Evolutionary conservation across 1,284 basidiomycete species (phyloP).

Genomic region (Porodaedalea pini): DNA sequence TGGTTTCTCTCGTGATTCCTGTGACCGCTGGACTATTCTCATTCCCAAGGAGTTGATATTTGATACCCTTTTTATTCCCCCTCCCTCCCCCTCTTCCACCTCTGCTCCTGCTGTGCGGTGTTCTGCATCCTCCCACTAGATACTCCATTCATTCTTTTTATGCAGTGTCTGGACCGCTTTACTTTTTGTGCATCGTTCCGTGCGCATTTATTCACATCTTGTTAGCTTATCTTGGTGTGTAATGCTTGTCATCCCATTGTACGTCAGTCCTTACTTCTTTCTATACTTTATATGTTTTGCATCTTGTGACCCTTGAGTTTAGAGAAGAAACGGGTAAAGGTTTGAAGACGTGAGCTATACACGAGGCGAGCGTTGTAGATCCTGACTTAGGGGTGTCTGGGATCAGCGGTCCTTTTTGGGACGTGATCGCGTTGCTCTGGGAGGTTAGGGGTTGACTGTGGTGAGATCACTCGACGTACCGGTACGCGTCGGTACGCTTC

Average conservation of each 20-base stretch:
- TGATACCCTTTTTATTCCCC: slow-evolving; percentile 3
- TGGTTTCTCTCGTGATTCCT: not conserved
- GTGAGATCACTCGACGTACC: no score
- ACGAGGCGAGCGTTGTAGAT: no score
- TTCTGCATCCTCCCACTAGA: slow-evolving; percentile 4
- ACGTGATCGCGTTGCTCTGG: no score
- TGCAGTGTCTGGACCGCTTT: slow-evolving; percentile 6
- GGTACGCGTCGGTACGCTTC: no score
- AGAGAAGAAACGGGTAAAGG: no score
- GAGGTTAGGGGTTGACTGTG: no score
- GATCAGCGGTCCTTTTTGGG: no score
- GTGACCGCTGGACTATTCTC: not conserved
- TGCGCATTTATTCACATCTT: not conserved
- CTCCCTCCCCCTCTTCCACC: not conserved
- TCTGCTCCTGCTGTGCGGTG: not conserved
- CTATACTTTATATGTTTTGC: slow-evolving; percentile 5
- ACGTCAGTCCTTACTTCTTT: slow-evolving; percentile 13
- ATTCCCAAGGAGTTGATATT: slow-evolving; percentile 7
- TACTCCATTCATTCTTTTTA: slow-evolving; percentile 13
- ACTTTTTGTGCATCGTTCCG: not conserved
- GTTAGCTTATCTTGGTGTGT: not conserved
- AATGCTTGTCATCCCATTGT: slow-evolving; percentile 10
- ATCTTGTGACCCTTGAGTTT: not conserved
- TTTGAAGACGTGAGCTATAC: no score
- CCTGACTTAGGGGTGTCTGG: no score